phyloP scores from a whole-genome alignment of 495 filamentous ascomycete species.

The Daldinia caldariorum region DNA sequence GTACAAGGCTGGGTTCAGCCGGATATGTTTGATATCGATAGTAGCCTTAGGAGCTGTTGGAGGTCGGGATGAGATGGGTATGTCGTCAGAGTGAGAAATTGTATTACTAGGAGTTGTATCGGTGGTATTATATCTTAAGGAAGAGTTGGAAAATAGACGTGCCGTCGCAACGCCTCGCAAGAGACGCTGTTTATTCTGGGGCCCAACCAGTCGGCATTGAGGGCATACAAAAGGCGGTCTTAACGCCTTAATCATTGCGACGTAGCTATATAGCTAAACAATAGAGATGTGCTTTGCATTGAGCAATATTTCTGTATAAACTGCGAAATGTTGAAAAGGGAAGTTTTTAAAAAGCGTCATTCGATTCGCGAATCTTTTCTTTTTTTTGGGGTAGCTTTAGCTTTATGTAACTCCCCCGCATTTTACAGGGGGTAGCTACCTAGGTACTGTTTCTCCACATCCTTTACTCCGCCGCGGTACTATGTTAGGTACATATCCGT shows the following conservation, averaged over 20 bases:
- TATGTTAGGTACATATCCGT: too few species aligned
- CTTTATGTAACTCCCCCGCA: slow-evolving; percentile 22
- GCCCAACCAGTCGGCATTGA: slow-evolving; percentile 40
- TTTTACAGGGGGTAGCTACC: slow-evolving; percentile 38
- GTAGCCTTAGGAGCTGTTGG: slow-evolving; percentile 81
- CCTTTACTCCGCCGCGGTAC: slow-evolving; percentile 1
- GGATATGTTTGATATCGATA: slow-evolving; percentile 89
- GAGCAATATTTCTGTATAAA: background rate
- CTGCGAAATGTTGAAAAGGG: background rate
- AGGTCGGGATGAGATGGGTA: slow-evolving; percentile 53
- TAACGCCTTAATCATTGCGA: slow-evolving; percentile 35
- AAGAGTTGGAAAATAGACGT: slow-evolving; percentile 36
- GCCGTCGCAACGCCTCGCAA: slow-evolving; percentile 12
- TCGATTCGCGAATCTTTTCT: slow-evolving; percentile 30
- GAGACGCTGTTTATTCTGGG: slow-evolving; percentile 14
- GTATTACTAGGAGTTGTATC: slow-evolving; percentile 6
- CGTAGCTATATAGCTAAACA: background rate
- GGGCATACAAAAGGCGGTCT: slow-evolving; percentile 34
- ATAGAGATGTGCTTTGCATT: background rate
- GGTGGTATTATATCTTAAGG: slow-evolving; percentile 16
- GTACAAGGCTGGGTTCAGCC: slow-evolving; percentile 80
- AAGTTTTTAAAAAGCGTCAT: slow-evolving; percentile 15
- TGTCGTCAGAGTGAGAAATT: background rate
- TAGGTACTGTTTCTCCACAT: slow-evolving; percentile 22
- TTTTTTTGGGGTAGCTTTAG: slow-evolving; percentile 37